phyloP scores from a whole-genome alignment of 2,329 filamentous ascomycete species.

The Falciphora oryzae region DNA sequence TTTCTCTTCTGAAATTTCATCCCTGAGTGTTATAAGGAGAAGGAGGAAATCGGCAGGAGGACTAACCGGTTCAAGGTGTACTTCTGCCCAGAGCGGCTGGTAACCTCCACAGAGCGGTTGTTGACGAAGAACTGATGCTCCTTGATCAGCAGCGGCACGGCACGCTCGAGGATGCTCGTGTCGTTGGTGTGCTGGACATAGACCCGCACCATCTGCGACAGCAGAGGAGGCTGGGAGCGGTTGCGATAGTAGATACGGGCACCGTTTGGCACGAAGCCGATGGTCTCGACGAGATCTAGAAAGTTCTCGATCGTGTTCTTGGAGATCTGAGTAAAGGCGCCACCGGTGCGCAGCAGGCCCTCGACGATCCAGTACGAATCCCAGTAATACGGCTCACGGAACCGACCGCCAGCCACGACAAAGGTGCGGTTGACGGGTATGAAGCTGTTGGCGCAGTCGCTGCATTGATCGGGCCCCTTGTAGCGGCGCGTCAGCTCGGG shows the following conservation, averaged over 20 bases:
- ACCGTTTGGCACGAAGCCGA: constrained; percentile 63
- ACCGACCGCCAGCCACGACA: constrained; percentile 65
- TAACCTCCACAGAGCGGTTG: constrained; percentile 53
- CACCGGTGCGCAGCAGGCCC: constrained; percentile 58
- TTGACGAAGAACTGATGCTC: constrained; percentile 58
- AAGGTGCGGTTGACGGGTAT: constrained; percentile 62
- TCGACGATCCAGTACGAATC: constrained; percentile 65
- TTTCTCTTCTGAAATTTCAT: background rate
- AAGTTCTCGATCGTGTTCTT: constrained; percentile 67
- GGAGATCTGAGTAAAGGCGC: constrained; percentile 56
- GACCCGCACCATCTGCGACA: constrained; percentile 59
- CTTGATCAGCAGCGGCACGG: constrained; percentile 55
- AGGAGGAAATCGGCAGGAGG: background rate
- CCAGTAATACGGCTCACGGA: constrained; percentile 68
- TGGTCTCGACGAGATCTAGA: constrained; percentile 57
- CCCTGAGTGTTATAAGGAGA: background rate
- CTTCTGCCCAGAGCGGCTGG: constrained; percentile 35
- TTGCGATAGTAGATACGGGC: constrained; percentile 64
- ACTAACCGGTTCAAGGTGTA: constrained; percentile 52
- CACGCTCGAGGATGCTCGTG: constrained; percentile 51
- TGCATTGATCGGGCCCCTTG: constrained; percentile 45
- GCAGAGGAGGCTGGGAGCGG: constrained; percentile 59
- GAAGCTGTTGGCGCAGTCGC: constrained; percentile 57
- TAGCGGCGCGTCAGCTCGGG: constrained; percentile 60
- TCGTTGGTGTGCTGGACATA: constrained; percentile 63